These are phyloP conservation scores for Aspergillus haitiensis DNA, from an alignment of 495 filamentous ascomycete genomes.

Conservation along the genomic window DNA sequence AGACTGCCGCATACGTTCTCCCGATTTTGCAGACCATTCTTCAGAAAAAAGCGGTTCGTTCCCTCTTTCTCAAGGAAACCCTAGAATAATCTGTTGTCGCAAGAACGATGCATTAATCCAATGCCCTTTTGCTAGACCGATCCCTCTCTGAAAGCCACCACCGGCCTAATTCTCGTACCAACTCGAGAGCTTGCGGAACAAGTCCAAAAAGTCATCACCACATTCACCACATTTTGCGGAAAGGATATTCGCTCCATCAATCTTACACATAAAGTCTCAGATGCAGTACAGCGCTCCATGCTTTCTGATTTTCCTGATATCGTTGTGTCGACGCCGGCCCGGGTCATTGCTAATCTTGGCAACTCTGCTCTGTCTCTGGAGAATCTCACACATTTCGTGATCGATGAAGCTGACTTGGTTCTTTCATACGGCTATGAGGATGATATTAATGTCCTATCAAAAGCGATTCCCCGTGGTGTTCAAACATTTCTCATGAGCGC, in stretches of 20 bases:
- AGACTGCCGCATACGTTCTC: conserved; percentile 96
- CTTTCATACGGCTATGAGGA: conserved; percentile 92
- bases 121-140: conserved; percentile 29
- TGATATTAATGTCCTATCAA: conserved; percentile 75
- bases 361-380: conserved; percentile 66
- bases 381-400: conserved; percentile 73
- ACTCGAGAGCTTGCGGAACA: conserved; percentile 93
- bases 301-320: conserved; percentile 88
- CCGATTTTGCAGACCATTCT: conserved; percentile 82
- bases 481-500: conserved; percentile 94
- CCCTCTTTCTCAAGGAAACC: not conserved
- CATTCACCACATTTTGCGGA: conserved; percentile 76
- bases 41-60: conserved; percentile 66
- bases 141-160: conserved; percentile 47
- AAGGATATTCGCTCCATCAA: conserved; percentile 81
- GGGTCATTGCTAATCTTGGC: conserved; percentile 69
- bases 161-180: conserved; percentile 85
- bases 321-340: conserved; percentile 82
- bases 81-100: not conserved
- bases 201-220: conserved; percentile 70
- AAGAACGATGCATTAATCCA: not conserved
- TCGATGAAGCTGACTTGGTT: conserved; percentile 96
- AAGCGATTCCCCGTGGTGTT: conserved; percentile 74
- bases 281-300: conserved; percentile 78
- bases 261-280: conserved; percentile 82